A percentile compares a stretch with the other conserved stretches of the same genome.
Conservation (phyloP, 345 rosid genomes). For the Eutrema japonicum region DNA sequence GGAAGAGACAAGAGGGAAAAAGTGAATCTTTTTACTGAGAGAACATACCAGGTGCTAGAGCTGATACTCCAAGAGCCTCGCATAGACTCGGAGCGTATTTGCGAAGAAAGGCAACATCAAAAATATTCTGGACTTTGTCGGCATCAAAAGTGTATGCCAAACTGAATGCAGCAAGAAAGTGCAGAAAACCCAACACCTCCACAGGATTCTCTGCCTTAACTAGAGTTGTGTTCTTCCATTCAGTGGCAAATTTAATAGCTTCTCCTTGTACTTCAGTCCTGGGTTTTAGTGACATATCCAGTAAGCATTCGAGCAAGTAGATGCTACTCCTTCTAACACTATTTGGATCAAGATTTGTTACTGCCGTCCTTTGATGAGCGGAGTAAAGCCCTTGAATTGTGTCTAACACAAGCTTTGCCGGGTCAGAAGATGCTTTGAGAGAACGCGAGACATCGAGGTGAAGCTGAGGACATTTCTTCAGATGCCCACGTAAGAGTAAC, state of each 20-base stretch:
- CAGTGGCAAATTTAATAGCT: slow-evolving; percentile 49
- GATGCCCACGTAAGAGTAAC: slow-evolving; percentile 52
- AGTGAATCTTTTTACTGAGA: slow-evolving; percentile 12
- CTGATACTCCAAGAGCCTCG: slow-evolving; percentile 44
- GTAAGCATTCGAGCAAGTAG: slow-evolving; percentile 55
- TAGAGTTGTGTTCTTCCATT: slow-evolving; percentile 50
- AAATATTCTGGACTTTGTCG: slow-evolving; percentile 41
- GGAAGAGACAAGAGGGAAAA: not conserved
- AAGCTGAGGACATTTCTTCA: slow-evolving; percentile 44
- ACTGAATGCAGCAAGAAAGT: slow-evolving; percentile 52
- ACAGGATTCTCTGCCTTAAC: slow-evolving; percentile 39
- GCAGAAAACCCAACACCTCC: slow-evolving; percentile 54
- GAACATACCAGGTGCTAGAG: slow-evolving; percentile 46
- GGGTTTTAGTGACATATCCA: slow-evolving; percentile 47
- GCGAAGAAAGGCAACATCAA: slow-evolving; percentile 44
- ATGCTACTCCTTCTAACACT: slow-evolving; percentile 52
- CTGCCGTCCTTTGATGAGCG: slow-evolving; percentile 40
- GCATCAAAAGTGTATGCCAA: slow-evolving; percentile 44
- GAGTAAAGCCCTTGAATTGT: slow-evolving; percentile 56
- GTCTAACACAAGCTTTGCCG: slow-evolving; percentile 66
- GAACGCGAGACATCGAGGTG: slow-evolving; percentile 37
- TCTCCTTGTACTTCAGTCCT: slow-evolving; percentile 41
- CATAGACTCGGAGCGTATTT: slow-evolving; percentile 44
- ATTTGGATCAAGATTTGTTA: slow-evolving; percentile 39
- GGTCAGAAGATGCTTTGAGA: slow-evolving; percentile 48